A percentile compares a stretch with the other conserved stretches of the same genome.
Conservation (phyloP, 2,329 filamentous ascomycete genomes). For the Fusarium sp. region DNA sequence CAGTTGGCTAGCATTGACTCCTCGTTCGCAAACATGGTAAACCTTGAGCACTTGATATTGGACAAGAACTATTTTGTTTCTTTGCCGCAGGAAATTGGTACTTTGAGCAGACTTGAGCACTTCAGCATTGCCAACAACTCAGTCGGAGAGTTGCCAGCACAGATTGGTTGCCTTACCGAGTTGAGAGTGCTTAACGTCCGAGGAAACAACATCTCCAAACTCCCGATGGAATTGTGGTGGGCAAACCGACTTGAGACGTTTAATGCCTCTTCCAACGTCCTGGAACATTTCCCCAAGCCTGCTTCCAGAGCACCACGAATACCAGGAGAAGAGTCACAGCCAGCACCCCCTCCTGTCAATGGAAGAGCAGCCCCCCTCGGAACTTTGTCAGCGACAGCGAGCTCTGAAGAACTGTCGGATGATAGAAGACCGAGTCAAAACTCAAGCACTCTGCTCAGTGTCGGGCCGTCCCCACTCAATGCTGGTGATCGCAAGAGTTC, state of each 20-base stretch:
- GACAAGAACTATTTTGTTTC: slow-evolving; percentile 97
- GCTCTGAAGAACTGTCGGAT: slow-evolving; percentile 80
- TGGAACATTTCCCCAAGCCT: slow-evolving; percentile 91
- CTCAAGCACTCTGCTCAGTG: slow-evolving; percentile 79
- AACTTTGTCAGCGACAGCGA: slow-evolving; percentile 70
- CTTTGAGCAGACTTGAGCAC: slow-evolving; percentile 84
- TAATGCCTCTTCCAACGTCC: slow-evolving; percentile 94
- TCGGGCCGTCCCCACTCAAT: slow-evolving; percentile 77
- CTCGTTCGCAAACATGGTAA: slow-evolving; percentile 87
- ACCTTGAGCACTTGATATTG: slow-evolving; percentile 86
- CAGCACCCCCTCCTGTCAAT: slow-evolving; percentile 52
- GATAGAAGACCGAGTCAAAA: slow-evolving; percentile 84
- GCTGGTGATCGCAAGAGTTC: slow-evolving; percentile 81
- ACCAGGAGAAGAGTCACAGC: slow-evolving; percentile 61
- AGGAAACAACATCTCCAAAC: slow-evolving; percentile 89
- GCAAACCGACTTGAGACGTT: slow-evolving; percentile 89
- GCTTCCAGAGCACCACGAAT: slow-evolving; percentile 75
- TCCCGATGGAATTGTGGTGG: slow-evolving; percentile 97
- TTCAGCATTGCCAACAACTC: slow-evolving; percentile 95
- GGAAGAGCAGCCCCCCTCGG: slow-evolving; percentile 57
- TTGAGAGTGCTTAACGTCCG: slow-evolving; percentile 87
- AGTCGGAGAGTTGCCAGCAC: slow-evolving; percentile 82
- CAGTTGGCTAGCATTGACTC: slow-evolving; percentile 92
- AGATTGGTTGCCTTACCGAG: slow-evolving; percentile 89
- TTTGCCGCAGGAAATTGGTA: slow-evolving; percentile 86